phyloP scores from a whole-genome alignment of 2,329 filamentous ascomycete genomes.

The Microcyclospora tardicrescens region DNA sequence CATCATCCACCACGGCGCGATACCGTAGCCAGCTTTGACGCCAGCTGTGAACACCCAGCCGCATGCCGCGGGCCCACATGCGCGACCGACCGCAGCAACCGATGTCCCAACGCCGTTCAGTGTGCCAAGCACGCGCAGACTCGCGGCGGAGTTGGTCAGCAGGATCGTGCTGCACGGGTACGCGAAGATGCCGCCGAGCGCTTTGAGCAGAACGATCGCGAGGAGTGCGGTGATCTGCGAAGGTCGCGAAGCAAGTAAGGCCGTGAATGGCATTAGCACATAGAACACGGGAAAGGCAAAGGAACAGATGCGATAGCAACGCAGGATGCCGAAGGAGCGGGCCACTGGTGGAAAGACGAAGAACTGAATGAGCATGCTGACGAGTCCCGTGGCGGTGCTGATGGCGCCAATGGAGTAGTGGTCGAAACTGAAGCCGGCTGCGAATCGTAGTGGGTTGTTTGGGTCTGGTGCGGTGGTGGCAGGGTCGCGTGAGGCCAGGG shows the following conservation, averaged over 20 bases:
- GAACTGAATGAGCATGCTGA: slow-evolving; percentile 74
- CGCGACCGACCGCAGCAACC: slow-evolving; percentile 66
- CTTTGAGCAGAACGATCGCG: slow-evolving; percentile 58
- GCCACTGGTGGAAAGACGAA: slow-evolving; percentile 69
- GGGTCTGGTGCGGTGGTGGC: slow-evolving; percentile 39
- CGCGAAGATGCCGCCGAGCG: slow-evolving; percentile 63
- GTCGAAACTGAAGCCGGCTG: slow-evolving; percentile 61
- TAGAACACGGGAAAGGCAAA: slow-evolving; percentile 62
- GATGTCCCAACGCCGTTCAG: slow-evolving; percentile 84
- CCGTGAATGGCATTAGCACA: slow-evolving; percentile 68
- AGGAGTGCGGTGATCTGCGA: slow-evolving; percentile 50
- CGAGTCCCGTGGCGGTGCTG: slow-evolving; percentile 70
- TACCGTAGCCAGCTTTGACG: slow-evolving; percentile 59
- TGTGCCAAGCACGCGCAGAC: slow-evolving; percentile 66
- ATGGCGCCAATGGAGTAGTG: slow-evolving; percentile 69
- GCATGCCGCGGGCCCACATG: slow-evolving; percentile 60
- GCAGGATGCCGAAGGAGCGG: slow-evolving; percentile 57
- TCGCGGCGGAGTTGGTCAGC: slow-evolving; percentile 72
- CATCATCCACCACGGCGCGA: slow-evolving; percentile 74
- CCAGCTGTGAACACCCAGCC: slow-evolving; percentile 66
- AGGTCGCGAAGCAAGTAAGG: slow-evolving; percentile 41
- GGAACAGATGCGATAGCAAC: slow-evolving; percentile 56
- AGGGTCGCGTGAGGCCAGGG: slow-evolving; percentile 12
- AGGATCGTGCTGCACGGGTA: slow-evolving; percentile 86
- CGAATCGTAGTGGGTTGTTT: slow-evolving; percentile 61